Conservation (phyloP, 768 basidiomycete genomes). For the Naganishia vaughanmartiniae region DNA sequence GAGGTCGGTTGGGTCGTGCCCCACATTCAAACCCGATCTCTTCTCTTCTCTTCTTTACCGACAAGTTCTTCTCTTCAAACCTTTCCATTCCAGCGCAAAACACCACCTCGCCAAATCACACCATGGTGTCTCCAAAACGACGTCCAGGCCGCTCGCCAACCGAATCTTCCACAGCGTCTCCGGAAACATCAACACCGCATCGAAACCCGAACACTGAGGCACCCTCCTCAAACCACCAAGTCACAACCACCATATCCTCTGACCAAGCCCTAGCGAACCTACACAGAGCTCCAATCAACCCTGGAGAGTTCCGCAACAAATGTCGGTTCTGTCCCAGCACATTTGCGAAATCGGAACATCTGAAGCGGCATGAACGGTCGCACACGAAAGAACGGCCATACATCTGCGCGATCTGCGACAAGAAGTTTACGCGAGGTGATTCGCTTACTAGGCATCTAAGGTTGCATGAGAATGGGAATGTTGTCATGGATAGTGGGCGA, state of each 20-base stretch:
- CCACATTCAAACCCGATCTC: background rate
- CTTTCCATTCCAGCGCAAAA: no score
- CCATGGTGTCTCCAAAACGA: background rate
- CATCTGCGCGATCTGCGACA: conserved; percentile 68
- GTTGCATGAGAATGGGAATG: conserved; percentile 63
- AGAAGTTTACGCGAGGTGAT: conserved; percentile 82
- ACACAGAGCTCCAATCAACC: background rate
- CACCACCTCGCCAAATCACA: background rate
- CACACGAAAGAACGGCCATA: conserved; percentile 87
- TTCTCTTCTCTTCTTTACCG: no score
- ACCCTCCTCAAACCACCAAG: background rate
- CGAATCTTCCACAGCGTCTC: background rate
- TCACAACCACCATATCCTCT: background rate
- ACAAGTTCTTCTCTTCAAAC: no score
- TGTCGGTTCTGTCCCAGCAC: conserved; percentile 17
- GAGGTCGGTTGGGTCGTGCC: background rate
- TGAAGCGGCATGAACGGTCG: conserved; percentile 80
- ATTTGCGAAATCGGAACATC: conserved; percentile 62
- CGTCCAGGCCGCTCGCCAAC: background rate
- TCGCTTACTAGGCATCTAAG: conserved; percentile 82
- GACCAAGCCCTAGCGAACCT: conserved; percentile 14
- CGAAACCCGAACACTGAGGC: background rate
- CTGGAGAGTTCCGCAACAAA: conserved; percentile 19
- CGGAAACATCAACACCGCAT: background rate
- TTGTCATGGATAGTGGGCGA: background rate